These are phyloP conservation scores for Wallemia ichthyophaga DNA, from an alignment of 1,284 basidiomycete genomes.

Conservation along the genomic window DNA sequence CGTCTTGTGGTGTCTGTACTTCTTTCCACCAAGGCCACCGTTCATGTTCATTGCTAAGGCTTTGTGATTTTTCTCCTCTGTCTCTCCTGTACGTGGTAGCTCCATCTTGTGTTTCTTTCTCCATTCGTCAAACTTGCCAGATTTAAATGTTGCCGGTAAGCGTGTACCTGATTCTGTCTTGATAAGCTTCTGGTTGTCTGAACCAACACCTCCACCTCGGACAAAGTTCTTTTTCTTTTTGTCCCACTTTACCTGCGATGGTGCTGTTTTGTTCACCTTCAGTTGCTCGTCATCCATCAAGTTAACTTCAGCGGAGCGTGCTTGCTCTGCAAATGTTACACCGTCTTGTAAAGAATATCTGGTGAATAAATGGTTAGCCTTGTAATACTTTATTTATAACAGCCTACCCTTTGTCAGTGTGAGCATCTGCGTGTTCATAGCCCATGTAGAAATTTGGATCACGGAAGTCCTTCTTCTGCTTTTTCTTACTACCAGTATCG, in stretches of 20 bases:
- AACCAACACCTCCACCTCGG: conserved; percentile 48
- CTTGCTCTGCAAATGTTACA: conserved; percentile 56
- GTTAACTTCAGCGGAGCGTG: conserved; percentile 48
- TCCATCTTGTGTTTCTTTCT: conserved; percentile 38
- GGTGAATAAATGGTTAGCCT: neutral
- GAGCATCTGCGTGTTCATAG: conserved; percentile 56
- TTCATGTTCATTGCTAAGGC: conserved; percentile 7
- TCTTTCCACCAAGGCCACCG: conserved; percentile 19
- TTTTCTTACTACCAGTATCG: conserved; percentile 24
- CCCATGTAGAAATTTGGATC: conserved; percentile 77
- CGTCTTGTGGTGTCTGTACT: conserved; percentile 35
- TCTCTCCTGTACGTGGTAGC: conserved; percentile 54
- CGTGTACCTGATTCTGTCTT: conserved; percentile 71
- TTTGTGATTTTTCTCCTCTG: conserved; percentile 23
- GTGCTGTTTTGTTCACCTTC: conserved; percentile 31
- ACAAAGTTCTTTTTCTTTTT: conserved; percentile 90
- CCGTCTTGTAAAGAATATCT: conserved; percentile 67
- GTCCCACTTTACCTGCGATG: conserved; percentile 51
- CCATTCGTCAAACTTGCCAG: conserved; percentile 88
- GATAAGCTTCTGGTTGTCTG: conserved; percentile 84
- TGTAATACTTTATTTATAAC: neutral
- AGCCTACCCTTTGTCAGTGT: conserved; percentile 57
- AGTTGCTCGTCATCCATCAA: conserved; percentile 47
- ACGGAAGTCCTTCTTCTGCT: conserved; percentile 24
- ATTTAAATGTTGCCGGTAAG: conserved; percentile 75